Conservation (phyloP, 2,329 filamentous ascomycete genomes). For the Colletotrichum plurivorum region DNA sequence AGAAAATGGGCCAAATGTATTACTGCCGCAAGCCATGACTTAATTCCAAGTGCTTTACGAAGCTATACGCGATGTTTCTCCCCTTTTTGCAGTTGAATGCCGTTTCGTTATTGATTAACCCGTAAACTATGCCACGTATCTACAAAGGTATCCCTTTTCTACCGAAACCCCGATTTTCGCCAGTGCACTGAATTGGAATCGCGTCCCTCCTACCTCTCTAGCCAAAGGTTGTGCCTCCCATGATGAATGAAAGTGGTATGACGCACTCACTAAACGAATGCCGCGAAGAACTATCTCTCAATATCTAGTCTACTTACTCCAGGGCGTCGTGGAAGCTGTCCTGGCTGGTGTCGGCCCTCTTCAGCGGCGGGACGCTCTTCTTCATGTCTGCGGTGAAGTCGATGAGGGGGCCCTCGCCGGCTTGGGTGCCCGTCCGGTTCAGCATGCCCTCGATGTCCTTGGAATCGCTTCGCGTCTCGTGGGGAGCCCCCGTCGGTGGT, state of each 20-base stretch:
- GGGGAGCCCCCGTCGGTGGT: background rate
- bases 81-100: slow-evolving; percentile 30
- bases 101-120: slow-evolving; percentile 19
- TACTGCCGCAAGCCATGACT: background rate
- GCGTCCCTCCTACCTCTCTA: slow-evolving; percentile 5
- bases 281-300: background rate
- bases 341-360: slow-evolving; percentile 52
- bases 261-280: slow-evolving; percentile 5
- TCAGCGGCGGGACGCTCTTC: slow-evolving; percentile 50
- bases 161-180: slow-evolving; percentile 35
- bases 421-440: slow-evolving; percentile 61
- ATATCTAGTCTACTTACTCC: slow-evolving; percentile 45
- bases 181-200: slow-evolving; percentile 29
- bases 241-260: slow-evolving; percentile 34
- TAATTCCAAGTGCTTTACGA: background rate
- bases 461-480: slow-evolving; percentile 24
- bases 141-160: slow-evolving; percentile 41
- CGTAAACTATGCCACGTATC: slow-evolving; percentile 35
- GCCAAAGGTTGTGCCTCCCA: slow-evolving; percentile 25
- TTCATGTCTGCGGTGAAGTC: slow-evolving; percentile 71
- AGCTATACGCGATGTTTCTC: no score
- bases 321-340: slow-evolving; percentile 58
- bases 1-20: background rate
- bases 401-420: slow-evolving; percentile 63
- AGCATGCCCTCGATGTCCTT: slow-evolving; percentile 62